Evolutionary conservation across 177 flowering plant species (phyloP).

Genomic region (Telopea speciosissima): DNA sequence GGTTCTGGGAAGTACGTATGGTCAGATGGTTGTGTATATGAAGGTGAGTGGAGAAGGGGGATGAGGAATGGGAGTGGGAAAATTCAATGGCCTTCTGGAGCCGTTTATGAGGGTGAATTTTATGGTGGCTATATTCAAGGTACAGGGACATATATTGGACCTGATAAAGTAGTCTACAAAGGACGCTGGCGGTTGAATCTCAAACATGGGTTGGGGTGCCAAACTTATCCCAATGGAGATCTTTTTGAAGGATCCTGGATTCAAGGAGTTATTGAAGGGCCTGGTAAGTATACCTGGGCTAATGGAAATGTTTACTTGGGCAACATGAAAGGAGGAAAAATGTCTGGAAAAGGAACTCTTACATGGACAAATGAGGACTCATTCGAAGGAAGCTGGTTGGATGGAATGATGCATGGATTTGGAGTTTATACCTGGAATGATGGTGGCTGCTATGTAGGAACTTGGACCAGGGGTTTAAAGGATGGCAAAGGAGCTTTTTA

Average conservation of each 20-base stretch:
- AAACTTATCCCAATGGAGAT: slow-evolving; percentile 77
- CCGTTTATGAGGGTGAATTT: slow-evolving; percentile 86
- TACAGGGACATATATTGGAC: slow-evolving; percentile 50
- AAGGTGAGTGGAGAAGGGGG: slow-evolving; percentile 95
- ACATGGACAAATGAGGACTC: slow-evolving; percentile 92
- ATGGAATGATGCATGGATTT: slow-evolving; percentile 94
- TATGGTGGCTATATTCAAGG: slow-evolving; percentile 92
- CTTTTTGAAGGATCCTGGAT: slow-evolving; percentile 93
- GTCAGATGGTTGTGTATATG: slow-evolving; percentile 80
- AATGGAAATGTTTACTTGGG: slow-evolving; percentile 86
- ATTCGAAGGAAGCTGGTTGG: slow-evolving; percentile 90
- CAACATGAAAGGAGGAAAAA: slow-evolving; percentile 89
- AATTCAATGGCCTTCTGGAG: slow-evolving; percentile 71
- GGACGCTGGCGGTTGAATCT: slow-evolving; percentile 88
- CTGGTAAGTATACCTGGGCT: slow-evolving; percentile 88
- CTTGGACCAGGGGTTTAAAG: slow-evolving; percentile 89
- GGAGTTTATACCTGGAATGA: slow-evolving; percentile 90
- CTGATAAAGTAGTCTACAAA: slow-evolving; percentile 48
- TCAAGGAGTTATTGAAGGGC: slow-evolving; percentile 81
- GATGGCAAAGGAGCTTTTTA: slow-evolving; percentile 96
- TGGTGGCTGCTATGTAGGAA: slow-evolving; percentile 91
- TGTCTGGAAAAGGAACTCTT: slow-evolving; percentile 89
- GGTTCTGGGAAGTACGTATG: slow-evolving; percentile 81
- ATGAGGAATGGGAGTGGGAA: slow-evolving; percentile 80
- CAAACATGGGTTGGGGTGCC: slow-evolving; percentile 88